Evolutionary conservation across 805 yeast species (phyloP), one percentile per base, ranked within the genome.

Genomic region (Starmerella asiatica): DNA sequence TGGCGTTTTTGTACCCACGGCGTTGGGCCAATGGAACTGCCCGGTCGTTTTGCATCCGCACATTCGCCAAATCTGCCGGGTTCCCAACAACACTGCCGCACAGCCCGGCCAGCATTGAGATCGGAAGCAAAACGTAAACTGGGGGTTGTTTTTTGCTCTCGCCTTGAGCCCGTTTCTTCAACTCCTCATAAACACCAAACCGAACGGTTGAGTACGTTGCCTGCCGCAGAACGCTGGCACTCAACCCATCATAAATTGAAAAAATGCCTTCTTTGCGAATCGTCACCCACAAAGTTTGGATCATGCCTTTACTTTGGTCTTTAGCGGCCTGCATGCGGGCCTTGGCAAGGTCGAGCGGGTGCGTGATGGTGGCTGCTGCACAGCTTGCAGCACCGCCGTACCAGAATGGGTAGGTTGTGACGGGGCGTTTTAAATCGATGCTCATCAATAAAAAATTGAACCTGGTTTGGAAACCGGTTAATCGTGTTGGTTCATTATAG

Each of bases 11-110:
- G 57, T 84, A 83, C 54, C 79, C 73, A 57, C 94, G 69, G 56
- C 85, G 69, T 48, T 75, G 67, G 2, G 65, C 75, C 4, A 59
- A 41, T 4, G 85, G 81, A 43, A 80, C 63, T 0, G 85, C 63
- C 5, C 79, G 73, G 54, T 83, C 94, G 57, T 83, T 83, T 58
- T 83, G 94, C 94, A 83, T 83, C 60, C 94, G 71, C 47, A 83
- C 80, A 51, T 83, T 83, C 29, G 81, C 84, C 12, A 83, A 79
- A 56, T 83, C 94, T 1, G 91, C 75, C 3, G 94, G 93, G 55
- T 83, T 83, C 18, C 94, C 94, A 2, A 80, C 79, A 18, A 82
- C 60, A 8, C 93, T 93, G 45, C 94, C 94, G 42, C 75, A 59
- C 21, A 78, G 80, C 38, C 94, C 94, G 11, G 86, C 73, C n/a